Conservation (phyloP, 2,329 filamentous ascomycete species). For the Ophiostoma ulmi region DNA sequence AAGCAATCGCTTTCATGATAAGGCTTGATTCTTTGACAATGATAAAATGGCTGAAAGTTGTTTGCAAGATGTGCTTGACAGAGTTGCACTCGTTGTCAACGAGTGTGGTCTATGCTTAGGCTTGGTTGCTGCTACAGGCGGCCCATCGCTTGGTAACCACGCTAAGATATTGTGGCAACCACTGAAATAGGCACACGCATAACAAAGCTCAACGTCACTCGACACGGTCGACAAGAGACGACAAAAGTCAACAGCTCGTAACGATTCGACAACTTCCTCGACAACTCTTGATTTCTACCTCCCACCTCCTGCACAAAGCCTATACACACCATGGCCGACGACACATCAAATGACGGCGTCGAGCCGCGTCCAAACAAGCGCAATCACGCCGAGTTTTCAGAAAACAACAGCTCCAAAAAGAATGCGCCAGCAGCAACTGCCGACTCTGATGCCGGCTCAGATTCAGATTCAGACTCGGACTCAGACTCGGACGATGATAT, state of each 20-base stretch:
- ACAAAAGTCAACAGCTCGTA: neutral
- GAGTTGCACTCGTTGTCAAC: neutral
- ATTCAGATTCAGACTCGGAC: slow-evolving; percentile 24
- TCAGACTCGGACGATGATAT: slow-evolving; percentile 74
- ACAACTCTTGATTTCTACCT: neutral
- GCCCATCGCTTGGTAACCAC: neutral
- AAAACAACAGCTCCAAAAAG: slow-evolving; percentile 36
- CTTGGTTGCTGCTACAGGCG: neutral
- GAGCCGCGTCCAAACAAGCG: slow-evolving; percentile 46
- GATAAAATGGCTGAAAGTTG: neutral
- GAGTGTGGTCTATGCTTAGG: neutral
- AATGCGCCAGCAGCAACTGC: slow-evolving; percentile 17
- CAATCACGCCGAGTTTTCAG: slow-evolving; percentile 52
- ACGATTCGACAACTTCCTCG: neutral
- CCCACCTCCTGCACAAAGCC: neutral
- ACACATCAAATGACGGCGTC: slow-evolving; percentile 31
- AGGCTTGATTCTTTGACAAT: too few species aligned
- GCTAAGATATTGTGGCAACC: neutral
- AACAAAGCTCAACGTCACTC: slow-evolving; percentile 1
- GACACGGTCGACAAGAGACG: neutral
- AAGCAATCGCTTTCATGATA: too few species aligned
- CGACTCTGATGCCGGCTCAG: slow-evolving; percentile 15
- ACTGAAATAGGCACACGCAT: neutral
- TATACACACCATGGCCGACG: slow-evolving; percentile 23
- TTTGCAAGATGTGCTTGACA: neutral